Base-by-base conservation (phyloP, 2,329 filamentous ascomycete genomes). In the Pseudophaeomoniella oleicola region DNA sequence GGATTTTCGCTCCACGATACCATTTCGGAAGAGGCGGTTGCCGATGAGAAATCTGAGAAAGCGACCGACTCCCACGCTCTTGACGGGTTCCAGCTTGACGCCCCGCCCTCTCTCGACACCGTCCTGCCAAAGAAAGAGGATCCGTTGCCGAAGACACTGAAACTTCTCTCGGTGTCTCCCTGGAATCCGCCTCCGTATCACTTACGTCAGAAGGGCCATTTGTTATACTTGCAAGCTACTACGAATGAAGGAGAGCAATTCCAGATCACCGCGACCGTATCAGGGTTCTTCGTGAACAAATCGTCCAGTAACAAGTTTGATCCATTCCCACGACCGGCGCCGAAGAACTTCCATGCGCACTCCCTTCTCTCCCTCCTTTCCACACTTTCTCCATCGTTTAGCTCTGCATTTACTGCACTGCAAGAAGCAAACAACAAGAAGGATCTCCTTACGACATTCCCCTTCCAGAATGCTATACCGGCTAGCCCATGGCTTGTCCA, bases 141-240 rank as follows among this genome's bases (percentile, higher is more conserved):
- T 12, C 63, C 78, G 14, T 68, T 81, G 3, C 88, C 88, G 2
- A 94, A 88, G 69, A 94, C 87, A 1, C 71, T 98, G 47, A 96
- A 94, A 63, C 74, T 78, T 11, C 75, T 98, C 37, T 77, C 83
- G 18, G 66, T 98, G 18, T 96, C 90, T 11, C 71, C 86, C 4
- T 98, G 90, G 90, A 96, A 96, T 62, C 90, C 92, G 27, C 87
- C 88, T 30, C 90, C 90, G 33, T 86, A 88, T 55, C 76, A 93
- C 54, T 72, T 94, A 36, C 78, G 87, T 46, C 85, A 93, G 54
- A 85, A 82, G 54, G 90, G 90, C 15, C 90, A 98, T 57, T 66
- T 98, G 39, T 71, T 98, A 34, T 98, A 98, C 59, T 70, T 98
- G 14, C 71, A 85, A 44, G 70, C 90, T 31, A 88, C 81, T 12